These are phyloP conservation scores for Zasmidium citrigriseum DNA, from an alignment of 2,329 filamentous ascomycete species.

Conservation along the genomic window DNA sequence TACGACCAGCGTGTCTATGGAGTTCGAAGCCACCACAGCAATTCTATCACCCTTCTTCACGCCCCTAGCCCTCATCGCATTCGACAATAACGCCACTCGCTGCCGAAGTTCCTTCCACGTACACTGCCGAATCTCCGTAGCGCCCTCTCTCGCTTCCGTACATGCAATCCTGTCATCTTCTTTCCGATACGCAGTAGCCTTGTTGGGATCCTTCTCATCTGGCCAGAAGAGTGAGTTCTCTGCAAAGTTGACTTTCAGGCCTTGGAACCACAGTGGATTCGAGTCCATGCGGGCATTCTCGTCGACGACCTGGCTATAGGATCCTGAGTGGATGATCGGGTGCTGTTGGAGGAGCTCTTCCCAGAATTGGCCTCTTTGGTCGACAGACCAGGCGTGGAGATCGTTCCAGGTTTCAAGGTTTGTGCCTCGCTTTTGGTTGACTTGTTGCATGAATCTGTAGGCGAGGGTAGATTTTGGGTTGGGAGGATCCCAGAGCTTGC, in stretches of 20 bases:
- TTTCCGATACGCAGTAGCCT: slow-evolving; percentile 60
- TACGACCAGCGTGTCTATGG: slow-evolving; percentile 70
- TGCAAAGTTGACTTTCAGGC: slow-evolving; percentile 72
- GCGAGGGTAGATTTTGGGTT: slow-evolving; percentile 55
- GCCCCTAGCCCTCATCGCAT: slow-evolving; percentile 67
- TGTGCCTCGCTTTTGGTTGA: slow-evolving; percentile 61
- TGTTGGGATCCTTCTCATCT: slow-evolving; percentile 43
- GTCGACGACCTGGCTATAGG: slow-evolving; percentile 59
- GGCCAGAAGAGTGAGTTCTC: slow-evolving; percentile 74
- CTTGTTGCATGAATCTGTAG: slow-evolving; percentile 65
- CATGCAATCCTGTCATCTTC: slow-evolving; percentile 70
- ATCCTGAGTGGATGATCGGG: slow-evolving; percentile 64
- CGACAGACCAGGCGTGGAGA: slow-evolving; percentile 69
- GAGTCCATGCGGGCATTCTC: slow-evolving; percentile 68
- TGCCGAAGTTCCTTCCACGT: slow-evolving; percentile 68
- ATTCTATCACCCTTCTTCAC: slow-evolving; percentile 72
- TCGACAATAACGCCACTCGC: slow-evolving; percentile 60
- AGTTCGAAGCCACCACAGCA: slow-evolving; percentile 74
- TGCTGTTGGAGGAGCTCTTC: slow-evolving; percentile 61
- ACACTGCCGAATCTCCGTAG: slow-evolving; percentile 52
- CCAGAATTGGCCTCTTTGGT: slow-evolving; percentile 66
- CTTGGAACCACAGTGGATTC: slow-evolving; percentile 76
- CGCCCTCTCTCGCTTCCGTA: slow-evolving; percentile 72
- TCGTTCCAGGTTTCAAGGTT: slow-evolving; percentile 68
- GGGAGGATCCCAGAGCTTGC: slow-evolving; percentile 49